These are phyloP conservation scores for Viola pubescens DNA, from an alignment of 441 rosid species.

Conservation along the genomic window DNA sequence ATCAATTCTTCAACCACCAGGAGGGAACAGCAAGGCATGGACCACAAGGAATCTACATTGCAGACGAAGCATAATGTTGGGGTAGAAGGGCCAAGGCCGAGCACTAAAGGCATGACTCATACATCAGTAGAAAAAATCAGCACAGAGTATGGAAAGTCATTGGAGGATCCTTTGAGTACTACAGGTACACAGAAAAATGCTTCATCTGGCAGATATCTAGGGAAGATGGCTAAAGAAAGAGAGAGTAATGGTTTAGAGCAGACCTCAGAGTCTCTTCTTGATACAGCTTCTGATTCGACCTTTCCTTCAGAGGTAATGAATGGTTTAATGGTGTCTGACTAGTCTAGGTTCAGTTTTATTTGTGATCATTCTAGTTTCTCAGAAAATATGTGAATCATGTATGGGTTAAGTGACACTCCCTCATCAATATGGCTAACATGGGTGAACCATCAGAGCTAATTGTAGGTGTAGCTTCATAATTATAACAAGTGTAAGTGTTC, in stretches of 20 bases:
- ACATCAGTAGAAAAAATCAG: conserved; percentile 33
- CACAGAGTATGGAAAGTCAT: conserved; percentile 35
- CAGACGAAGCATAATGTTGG: conserved; percentile 31
- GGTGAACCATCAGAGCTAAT: neutral
- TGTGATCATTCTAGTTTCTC: conserved; percentile 3
- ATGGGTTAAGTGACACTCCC: neutral
- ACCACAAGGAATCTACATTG: conserved; percentile 38
- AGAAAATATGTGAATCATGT: neutral
- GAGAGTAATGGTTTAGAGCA: conserved; percentile 34
- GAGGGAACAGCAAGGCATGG: conserved; percentile 35
- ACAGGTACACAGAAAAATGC: conserved; percentile 27
- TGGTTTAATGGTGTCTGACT: neutral
- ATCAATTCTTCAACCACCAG: conserved; percentile 31
- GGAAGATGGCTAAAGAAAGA: conserved; percentile 33
- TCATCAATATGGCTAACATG: neutral
- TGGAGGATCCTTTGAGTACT: conserved; percentile 25
- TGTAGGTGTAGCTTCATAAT: neutral
- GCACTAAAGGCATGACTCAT: conserved; percentile 31
- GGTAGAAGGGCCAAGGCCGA: conserved; percentile 30
- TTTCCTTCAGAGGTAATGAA: conserved; percentile 72
- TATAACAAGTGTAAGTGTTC: neutral
- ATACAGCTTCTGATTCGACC: conserved; percentile 36
- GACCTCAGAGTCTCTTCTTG: conserved; percentile 34
- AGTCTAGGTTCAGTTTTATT: neutral
- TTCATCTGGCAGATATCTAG: conserved; percentile 23